Evolutionary conservation across 2,329 filamentous ascomycete genomes (phyloP).

Genomic region (Coniochaeta sp.): DNA sequence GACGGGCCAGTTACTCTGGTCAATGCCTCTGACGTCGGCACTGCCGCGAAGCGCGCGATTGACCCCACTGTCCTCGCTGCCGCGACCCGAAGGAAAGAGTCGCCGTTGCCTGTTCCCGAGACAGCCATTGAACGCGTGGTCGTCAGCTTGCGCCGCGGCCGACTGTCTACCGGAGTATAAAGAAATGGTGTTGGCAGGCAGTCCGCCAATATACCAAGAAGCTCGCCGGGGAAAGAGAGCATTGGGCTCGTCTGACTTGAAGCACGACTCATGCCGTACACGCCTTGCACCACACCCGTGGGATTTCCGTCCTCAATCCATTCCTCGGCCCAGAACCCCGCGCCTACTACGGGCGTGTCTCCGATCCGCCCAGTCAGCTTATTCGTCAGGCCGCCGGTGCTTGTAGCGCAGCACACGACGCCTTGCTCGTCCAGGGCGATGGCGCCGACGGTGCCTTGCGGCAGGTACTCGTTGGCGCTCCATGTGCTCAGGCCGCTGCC

Average conservation of each 20-base stretch:
- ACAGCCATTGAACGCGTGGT: slow-evolving; percentile 46
- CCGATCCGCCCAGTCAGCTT: slow-evolving; percentile 80
- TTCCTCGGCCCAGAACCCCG: slow-evolving; percentile 86
- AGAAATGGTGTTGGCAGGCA: slow-evolving; percentile 46
- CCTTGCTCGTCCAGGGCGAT: slow-evolving; percentile 74
- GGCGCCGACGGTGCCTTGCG: slow-evolving; percentile 78
- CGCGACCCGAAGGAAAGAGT: slow-evolving; percentile 69
- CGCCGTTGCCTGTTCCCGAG: slow-evolving; percentile 81
- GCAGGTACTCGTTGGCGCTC: slow-evolving; percentile 59
- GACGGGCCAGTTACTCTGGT: slow-evolving; percentile 58
- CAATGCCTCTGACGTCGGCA: slow-evolving; percentile 50
- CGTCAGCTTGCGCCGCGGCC: slow-evolving; percentile 1
- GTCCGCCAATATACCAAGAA: slow-evolving; percentile 46
- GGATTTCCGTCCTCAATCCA: slow-evolving; percentile 51
- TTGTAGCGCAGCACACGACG: slow-evolving; percentile 60
- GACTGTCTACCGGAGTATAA: slow-evolving; percentile 24
- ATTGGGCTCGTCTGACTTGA: slow-evolving; percentile 18
- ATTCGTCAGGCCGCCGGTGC: slow-evolving; percentile 76
- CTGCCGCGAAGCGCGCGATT: slow-evolving; percentile 56
- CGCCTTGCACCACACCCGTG: slow-evolving; percentile 8
- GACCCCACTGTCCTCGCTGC: slow-evolving; percentile 67
- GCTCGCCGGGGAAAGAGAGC: slow-evolving; percentile 30
- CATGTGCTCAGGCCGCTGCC: slow-evolving; percentile 38
- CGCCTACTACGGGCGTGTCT: slow-evolving; percentile 76
- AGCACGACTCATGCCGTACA: neutral